Evolutionary conservation across 1,284 basidiomycete species (phyloP), one percentile per base, ranked within the genome.

Genomic region (Ceratobasidium sp.): DNA sequence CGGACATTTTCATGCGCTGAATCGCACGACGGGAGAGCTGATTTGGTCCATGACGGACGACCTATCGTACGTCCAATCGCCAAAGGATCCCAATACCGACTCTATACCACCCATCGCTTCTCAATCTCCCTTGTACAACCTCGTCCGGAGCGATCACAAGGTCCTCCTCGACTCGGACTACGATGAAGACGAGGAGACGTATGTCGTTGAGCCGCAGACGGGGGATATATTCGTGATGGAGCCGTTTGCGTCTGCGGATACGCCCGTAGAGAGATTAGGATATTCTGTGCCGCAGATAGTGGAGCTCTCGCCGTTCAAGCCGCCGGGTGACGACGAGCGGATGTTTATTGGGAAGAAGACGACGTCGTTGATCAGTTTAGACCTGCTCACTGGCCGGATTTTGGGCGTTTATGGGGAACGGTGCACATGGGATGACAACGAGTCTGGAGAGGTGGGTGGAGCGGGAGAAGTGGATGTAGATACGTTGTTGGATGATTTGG

Each of bases 191-290:
- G 88, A 89, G 75, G 94, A 96, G 79, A 85, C 92, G 61, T 97
- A 96, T 82, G 89, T 96, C 73, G 92, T 97, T 67, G 95, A 97
- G 79, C 95, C 95, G 0, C 92, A 95, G 82, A 89, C 91, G 0
- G 95, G 95, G 7, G 91, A 94, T 78, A 93, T 97, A 77, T 97
- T 94, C 81, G 87, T 96, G 66, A 87, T 93, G 81, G 82, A 88
- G 2, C 86, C 87, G 18, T 54, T 67, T 54, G 74, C 75, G 55
- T 73, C 73, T n/a, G 86, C 88, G 0, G 84, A 85, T 18, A 86
- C 86, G 55, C 87, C 91, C 0, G 84, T 93, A 57, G 90, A 95
- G 78, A 91, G 92, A 50, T 89, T 97, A 73, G 93, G 94, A 0
- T 88, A 95, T 75, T 89, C 92, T 35, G 90, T 97, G 87, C 84